Evolutionary conservation across 176 grass and related monocot species (phyloP), one percentile per base, ranked within the genome.

Genomic region (Oryza glumipatula): DNA sequence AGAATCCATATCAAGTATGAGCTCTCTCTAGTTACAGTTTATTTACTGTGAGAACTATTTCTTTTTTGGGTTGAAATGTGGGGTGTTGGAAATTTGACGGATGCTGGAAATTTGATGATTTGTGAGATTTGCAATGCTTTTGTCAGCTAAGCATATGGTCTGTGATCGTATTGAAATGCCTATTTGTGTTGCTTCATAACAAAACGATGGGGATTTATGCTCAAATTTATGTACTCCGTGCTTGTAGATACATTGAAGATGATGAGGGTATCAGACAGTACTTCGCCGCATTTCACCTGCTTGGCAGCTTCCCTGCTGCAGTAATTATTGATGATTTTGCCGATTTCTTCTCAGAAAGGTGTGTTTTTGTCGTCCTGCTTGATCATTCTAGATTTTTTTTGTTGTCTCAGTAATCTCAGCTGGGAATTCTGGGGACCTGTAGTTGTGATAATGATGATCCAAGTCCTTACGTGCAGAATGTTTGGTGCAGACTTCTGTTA

Each of bases 271-370:
- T 98, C 70, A 91, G 80, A 80, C 94, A 89, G 44, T 95, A 92
- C 58, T 94, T 95, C 49, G 87, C 96, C 65, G 91, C 93, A 86
- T 95, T 95, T 92, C 96, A 95, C 51, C 81, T 98, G 65, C 89
- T 92, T 74, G 88, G 87, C 11, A 68, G 56, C 78, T 92, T 95
- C 44, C 93, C 93, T 23, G 84, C 87, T 80, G 89, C 89, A 76
- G 88, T 98, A 48, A 89, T 98, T 60, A 87, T 98, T 76, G 96
- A 98, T 70, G 96, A 91, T 91, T 98, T 98, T 86, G 94, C 87
- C 68, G 86, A 92, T 44, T 85, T 92, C 88, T 98, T 98, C 84
- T 88, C 61, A 0, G 86, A 94, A 30, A 87, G 85, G 96, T 95
- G 33, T 46, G 68, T 26, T 49, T 33, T 44, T 71, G 32, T 11